phyloP scores from a whole-genome alignment of 148 eudicot genomes.

The Euryodendron excelsum region DNA sequence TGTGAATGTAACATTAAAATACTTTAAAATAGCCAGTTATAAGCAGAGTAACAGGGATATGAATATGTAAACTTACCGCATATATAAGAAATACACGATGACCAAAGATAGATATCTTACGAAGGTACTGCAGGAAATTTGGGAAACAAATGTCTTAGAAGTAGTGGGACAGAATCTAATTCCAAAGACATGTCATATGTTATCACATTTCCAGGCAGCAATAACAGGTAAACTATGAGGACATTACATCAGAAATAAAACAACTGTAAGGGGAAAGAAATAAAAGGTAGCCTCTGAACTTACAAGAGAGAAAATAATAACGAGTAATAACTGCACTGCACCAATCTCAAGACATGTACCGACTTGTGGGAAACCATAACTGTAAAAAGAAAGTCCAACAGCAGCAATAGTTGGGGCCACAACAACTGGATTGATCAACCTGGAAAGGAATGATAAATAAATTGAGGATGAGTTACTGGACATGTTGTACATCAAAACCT shows the following conservation, averaged over 20 bases:
- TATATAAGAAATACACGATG: constrained; percentile 93
- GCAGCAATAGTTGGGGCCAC: constrained; percentile 98
- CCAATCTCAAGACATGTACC: constrained; percentile 97
- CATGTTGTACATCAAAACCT: not conserved
- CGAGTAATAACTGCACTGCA: constrained; percentile 77
- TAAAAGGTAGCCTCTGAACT: constrained; percentile 32
- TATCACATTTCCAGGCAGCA: constrained; percentile 13
- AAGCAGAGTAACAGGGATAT: constrained; percentile 3
- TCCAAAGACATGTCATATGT: constrained; percentile 10
- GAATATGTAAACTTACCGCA: constrained; percentile 56
- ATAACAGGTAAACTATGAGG: not conserved
- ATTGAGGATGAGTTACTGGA: constrained; percentile 3
- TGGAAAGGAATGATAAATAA: constrained; percentile 17
- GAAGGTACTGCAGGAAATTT: constrained; percentile 74
- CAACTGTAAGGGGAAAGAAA: not conserved
- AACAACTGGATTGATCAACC: constrained; percentile 96
- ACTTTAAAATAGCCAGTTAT: not conserved
- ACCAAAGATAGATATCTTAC: constrained; percentile 85
- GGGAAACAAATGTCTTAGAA: not conserved
- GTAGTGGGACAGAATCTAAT: not conserved
- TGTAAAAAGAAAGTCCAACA: constrained; percentile 94
- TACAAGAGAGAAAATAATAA: constrained; percentile 89
- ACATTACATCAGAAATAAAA: not conserved
- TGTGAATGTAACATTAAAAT: not conserved
- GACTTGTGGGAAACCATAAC: constrained; percentile 91